Evolutionary conservation across 2,329 filamentous ascomycete genomes (phyloP).

Genomic region (Pseudogymnoascus sp.): DNA sequence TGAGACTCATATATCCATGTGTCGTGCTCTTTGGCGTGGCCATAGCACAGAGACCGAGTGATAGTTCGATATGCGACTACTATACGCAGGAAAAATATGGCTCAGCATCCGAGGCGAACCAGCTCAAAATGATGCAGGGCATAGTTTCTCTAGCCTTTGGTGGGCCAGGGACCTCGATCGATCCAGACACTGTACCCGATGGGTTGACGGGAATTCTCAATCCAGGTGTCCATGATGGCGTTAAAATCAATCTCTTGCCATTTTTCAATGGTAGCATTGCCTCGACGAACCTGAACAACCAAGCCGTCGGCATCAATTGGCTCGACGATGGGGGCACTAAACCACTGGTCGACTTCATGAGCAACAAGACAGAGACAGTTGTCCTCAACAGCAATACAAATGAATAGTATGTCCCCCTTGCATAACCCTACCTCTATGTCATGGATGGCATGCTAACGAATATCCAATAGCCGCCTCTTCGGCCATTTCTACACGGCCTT

Average conservation of each 20-base stretch:
- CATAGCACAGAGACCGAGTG: constrained; percentile 22
- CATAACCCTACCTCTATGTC: not conserved
- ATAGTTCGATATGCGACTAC: constrained; percentile 28
- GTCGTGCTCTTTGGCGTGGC: constrained; percentile 7
- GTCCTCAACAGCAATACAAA: constrained; percentile 23
- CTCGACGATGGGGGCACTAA: constrained; percentile 26
- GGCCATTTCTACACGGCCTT: constrained; percentile 27
- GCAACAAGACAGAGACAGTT: constrained; percentile 18
- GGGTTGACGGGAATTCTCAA: constrained; percentile 27
- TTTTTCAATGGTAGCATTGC: constrained; percentile 27
- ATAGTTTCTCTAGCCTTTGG: constrained; percentile 28
- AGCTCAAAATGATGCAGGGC: constrained; percentile 24
- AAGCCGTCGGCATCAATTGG: constrained; percentile 24
- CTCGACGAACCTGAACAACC: constrained; percentile 26
- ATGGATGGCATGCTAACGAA: not conserved
- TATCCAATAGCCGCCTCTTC: constrained; percentile 23
- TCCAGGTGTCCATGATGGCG: constrained; percentile 19
- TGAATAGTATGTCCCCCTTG: constrained; percentile 22
- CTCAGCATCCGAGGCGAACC: constrained; percentile 21
- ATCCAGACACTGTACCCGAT: constrained; percentile 8
- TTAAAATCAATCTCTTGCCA: constrained; percentile 22
- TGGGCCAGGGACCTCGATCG: constrained; percentile 19
- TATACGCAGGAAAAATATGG: constrained; percentile 24
- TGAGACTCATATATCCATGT: not conserved
- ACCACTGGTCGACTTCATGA: constrained; percentile 24